phyloP scores from a whole-genome alignment of 1,284 basidiomycete genomes.

The Tausonia pullulans region DNA sequence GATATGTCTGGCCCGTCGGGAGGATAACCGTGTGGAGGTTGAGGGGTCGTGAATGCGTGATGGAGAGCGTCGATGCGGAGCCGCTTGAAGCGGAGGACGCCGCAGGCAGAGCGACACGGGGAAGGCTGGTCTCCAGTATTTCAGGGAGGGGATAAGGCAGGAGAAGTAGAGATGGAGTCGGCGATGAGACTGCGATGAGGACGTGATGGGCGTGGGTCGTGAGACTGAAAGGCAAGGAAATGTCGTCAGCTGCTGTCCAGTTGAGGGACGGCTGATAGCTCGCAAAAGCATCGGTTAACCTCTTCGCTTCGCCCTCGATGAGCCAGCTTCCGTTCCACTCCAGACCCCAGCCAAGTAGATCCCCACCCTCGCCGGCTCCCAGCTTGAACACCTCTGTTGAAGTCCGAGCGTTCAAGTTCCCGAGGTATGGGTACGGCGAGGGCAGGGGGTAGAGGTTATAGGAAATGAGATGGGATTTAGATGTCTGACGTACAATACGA shows the following conservation, averaged over 20 bases:
- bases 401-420: constrained; percentile 32
- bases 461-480: constrained; percentile 63
- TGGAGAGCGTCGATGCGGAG: not conserved
- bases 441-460: constrained; percentile 54
- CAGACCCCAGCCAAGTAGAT: constrained; percentile 62
- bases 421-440: constrained; percentile 34
- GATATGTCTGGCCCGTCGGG: constrained; percentile 10
- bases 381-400: constrained; percentile 55
- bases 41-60: constrained; percentile 4
- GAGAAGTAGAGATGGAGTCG: not conserved
- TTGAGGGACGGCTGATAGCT: constrained; percentile 49
- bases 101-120: not conserved
- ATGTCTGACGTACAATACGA: constrained; percentile 44
- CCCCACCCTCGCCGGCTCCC: constrained; percentile 76
- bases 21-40: constrained; percentile 20
- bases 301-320: constrained; percentile 24
- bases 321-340: constrained; percentile 44
- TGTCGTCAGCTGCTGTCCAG: constrained; percentile 56
- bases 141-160: constrained; percentile 10
- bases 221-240: constrained; percentile 47
- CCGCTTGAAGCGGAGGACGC: not conserved
- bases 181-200: constrained; percentile 28
- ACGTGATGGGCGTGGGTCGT: constrained; percentile 18
- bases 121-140: not conserved
- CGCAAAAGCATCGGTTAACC: constrained; percentile 4